Percentiles rank a stretch among this genome's conserved stretches.
These are phyloP conservation scores for Phialemoniopsis sp. DNA, from an alignment of 2,329 filamentous ascomycete species.

Conservation along the genomic window DNA sequence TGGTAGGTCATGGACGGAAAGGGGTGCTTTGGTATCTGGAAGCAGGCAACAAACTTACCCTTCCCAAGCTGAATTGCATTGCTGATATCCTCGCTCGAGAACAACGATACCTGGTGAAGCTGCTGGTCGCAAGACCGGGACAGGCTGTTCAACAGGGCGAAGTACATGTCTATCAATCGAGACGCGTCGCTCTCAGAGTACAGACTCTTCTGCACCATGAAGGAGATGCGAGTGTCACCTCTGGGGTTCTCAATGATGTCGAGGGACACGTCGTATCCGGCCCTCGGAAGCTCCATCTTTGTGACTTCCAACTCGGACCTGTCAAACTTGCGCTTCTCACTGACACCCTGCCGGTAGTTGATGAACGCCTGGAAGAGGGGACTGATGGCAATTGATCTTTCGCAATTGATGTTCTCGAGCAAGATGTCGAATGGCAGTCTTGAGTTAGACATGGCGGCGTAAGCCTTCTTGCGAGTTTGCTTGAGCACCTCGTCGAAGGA, in stretches of 20 bases:
- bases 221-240: slow-evolving; percentile 11
- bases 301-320: slow-evolving; percentile 12
- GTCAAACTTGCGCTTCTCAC: slow-evolving; percentile 11
- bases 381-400: slow-evolving; percentile 27
- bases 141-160: slow-evolving; percentile 1
- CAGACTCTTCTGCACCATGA: slow-evolving; percentile 21
- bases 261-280: slow-evolving; percentile 24
- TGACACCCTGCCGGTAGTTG: slow-evolving; percentile 21
- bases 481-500: slow-evolving; percentile 23
- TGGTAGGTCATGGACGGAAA: too few species aligned
- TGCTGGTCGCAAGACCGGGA: slow-evolving; percentile 2
- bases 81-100: slow-evolving; percentile 2
- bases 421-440: slow-evolving; percentile 43
- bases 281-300: slow-evolving; percentile 9
- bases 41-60: background rate
- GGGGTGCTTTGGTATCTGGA: too few species aligned
- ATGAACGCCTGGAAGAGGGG: slow-evolving; percentile 45
- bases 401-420: slow-evolving; percentile 34
- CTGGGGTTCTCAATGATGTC: slow-evolving; percentile 28
- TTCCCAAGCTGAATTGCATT: slow-evolving; percentile 3
- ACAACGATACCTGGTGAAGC: slow-evolving; percentile 1
- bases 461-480: slow-evolving; percentile 13
- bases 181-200: slow-evolving; percentile 21
- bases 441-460: slow-evolving; percentile 34
- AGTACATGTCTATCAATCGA: slow-evolving; percentile 15